Conservation (phyloP, 495 filamentous ascomycete genomes). For the Aspergillus leporis region DNA sequence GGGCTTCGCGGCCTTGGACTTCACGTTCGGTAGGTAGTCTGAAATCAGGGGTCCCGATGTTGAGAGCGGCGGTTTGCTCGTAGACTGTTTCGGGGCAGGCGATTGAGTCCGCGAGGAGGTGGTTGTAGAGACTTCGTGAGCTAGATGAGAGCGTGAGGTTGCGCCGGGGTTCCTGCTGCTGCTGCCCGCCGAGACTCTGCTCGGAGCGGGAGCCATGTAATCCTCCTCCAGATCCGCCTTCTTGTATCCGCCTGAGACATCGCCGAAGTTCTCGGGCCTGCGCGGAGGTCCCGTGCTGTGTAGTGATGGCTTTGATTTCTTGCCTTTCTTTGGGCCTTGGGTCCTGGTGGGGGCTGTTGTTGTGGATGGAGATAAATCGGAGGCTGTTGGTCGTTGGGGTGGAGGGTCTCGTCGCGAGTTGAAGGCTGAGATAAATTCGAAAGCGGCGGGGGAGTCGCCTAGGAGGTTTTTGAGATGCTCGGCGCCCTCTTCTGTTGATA, state of each 20-base stretch:
- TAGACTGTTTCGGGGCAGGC: conserved; percentile 34
- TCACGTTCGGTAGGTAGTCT: conserved; percentile 66
- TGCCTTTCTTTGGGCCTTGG: conserved; percentile 41
- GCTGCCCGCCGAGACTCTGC: conserved; percentile 22
- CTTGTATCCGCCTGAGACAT: conserved; percentile 57
- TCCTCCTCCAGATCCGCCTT: conserved; percentile 62
- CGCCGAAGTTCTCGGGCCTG: conserved; percentile 58
- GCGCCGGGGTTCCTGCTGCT: no score
- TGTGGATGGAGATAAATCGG: conserved; percentile 21
- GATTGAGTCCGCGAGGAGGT: conserved; percentile 39
- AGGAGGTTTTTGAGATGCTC: conserved; percentile 86
- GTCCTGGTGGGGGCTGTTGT: conserved; percentile 20
- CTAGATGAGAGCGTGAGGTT: conserved; percentile 22
- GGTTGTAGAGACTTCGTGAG: conserved; percentile 27
- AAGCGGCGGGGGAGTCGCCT: conserved; percentile 77
- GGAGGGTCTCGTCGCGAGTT: conserved; percentile 66
- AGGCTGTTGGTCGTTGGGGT: conserved; percentile 22
- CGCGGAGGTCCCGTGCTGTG: conserved; percentile 62
- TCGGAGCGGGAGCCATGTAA: conserved; percentile 49
- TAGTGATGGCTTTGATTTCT: conserved; percentile 57
- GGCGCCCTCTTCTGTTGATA: conserved; percentile 71
- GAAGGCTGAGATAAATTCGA: conserved; percentile 93
- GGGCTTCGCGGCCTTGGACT: conserved; percentile 55
- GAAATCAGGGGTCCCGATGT: conserved; percentile 76
- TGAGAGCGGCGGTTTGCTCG: conserved; percentile 62